Evolutionary conservation across 176 grass and related monocot genomes (phyloP).

Genomic region (Phoenix roebelenii): DNA sequence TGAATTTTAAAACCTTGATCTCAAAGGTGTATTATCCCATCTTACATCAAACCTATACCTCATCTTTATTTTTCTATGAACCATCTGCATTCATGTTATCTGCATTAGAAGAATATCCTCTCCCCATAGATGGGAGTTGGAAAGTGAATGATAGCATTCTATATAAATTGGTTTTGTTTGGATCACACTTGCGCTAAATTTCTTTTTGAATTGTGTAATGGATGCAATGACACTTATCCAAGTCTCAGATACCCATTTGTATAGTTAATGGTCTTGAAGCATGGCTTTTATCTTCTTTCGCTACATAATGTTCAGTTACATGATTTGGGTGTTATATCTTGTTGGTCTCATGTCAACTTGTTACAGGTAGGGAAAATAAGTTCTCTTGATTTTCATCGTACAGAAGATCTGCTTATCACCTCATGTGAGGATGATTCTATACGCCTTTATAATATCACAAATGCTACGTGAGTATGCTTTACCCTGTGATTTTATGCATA

Average conservation of each 20-base stretch:
- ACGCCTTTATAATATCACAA: slow-evolving; percentile 76
- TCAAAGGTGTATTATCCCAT: too few relatives aligned
- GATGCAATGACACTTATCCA: background rate
- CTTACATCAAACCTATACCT: too few relatives aligned
- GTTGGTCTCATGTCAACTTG: background rate
- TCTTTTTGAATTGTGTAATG: too few relatives aligned
- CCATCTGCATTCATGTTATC: too few relatives aligned
- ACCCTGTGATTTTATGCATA: background rate
- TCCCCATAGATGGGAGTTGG: too few relatives aligned
- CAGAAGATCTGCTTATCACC: slow-evolving; percentile 79
- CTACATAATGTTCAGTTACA: background rate
- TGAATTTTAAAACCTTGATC: too few relatives aligned
- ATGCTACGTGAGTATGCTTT: slow-evolving; percentile 47
- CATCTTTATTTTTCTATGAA: too few relatives aligned
- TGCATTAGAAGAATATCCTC: too few relatives aligned
- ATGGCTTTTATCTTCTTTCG: background rate
- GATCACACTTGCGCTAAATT: too few relatives aligned
- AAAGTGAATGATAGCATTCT: too few relatives aligned
- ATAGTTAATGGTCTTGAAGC: background rate
- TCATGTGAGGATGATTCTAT: slow-evolving; percentile 88
- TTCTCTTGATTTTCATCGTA: slow-evolving; percentile 91
- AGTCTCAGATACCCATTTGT: background rate
- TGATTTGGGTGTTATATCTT: slow-evolving; percentile 1
- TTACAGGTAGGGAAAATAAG: slow-evolving; percentile 76
- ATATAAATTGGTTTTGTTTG: too few relatives aligned